These are phyloP conservation scores for Diospyros kaki DNA, from an alignment of 148 eudicot species.

Conservation along the genomic window DNA sequence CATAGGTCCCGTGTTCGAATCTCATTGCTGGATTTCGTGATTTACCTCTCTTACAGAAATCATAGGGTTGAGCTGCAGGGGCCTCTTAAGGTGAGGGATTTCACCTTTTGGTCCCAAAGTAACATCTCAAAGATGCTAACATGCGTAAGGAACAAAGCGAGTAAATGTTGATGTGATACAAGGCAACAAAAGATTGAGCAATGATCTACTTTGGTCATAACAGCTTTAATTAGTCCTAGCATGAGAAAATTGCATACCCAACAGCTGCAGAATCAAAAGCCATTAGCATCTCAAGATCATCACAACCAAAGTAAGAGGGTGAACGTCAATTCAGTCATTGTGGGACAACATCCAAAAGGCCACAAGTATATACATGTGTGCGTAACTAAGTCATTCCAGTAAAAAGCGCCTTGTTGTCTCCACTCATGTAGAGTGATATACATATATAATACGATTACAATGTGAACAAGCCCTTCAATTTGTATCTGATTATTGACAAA, in stretches of 20 bases:
- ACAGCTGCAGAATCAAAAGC: constrained; percentile 96
- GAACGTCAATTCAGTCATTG: constrained; percentile 77
- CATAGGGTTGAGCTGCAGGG: no score
- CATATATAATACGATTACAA: no score
- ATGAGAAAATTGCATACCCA: constrained; percentile 51
- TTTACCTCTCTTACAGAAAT: no score
- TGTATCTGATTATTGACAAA: no score
- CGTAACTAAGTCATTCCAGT: constrained; percentile 93
- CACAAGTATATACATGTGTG: constrained; percentile 82
- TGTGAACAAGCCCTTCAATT: no score
- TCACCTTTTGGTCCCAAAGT: no score
- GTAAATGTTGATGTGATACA: background rate
- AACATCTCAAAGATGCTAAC: constrained; percentile 83
- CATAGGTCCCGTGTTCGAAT: no score
- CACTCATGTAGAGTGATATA: constrained; percentile 50
- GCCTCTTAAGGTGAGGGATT: no score
- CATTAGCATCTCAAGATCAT: constrained; percentile 94
- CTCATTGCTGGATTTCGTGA: no score
- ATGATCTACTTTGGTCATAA: background rate
- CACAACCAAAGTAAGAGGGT: constrained; percentile 82
- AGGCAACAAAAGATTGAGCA: background rate
- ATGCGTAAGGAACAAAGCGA: constrained; percentile 29
- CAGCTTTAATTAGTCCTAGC: background rate
- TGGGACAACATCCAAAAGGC: constrained; percentile 86
- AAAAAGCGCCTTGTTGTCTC: constrained; percentile 95